phyloP scores from a whole-genome alignment of 2,329 filamentous ascomycete genomes.

The Aureobasidium sp. region DNA sequence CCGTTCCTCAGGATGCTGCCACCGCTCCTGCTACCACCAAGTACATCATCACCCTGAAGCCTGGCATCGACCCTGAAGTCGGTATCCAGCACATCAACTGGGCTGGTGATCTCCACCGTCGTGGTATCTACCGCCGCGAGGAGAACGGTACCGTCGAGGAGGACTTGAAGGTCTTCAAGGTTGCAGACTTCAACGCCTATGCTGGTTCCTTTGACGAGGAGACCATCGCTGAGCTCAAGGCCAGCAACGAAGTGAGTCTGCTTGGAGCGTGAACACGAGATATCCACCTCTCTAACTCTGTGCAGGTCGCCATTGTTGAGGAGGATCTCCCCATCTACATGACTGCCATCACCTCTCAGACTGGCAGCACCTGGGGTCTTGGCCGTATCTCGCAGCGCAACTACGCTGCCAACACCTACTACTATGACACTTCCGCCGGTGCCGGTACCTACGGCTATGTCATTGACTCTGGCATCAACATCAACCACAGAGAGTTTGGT shows the following conservation, averaged over 20 bases:
- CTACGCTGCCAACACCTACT: slow-evolving; percentile 10
- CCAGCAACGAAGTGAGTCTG: slow-evolving; percentile 8
- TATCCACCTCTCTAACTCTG: background rate
- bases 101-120: slow-evolving; percentile 13
- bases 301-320: background rate
- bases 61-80: slow-evolving; percentile 1
- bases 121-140: slow-evolving; percentile 9
- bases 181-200: slow-evolving; percentile 13
- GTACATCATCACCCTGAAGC: slow-evolving; percentile 15
- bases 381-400: slow-evolving; percentile 16
- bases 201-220: slow-evolving; percentile 13
- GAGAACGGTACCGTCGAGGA: slow-evolving; percentile 11
- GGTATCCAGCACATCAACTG: slow-evolving; percentile 11
- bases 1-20: slow-evolving; percentile 3
- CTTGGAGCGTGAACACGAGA: too few relatives aligned
- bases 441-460: slow-evolving; percentile 34
- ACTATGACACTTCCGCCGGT: slow-evolving; percentile 16
- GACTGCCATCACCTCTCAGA: slow-evolving; percentile 14
- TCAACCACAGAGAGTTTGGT: slow-evolving; percentile 25
- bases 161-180: slow-evolving; percentile 3
- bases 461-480: slow-evolving; percentile 27
- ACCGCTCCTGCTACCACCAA: background rate
- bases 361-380: slow-evolving; percentile 18
- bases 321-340: slow-evolving; percentile 14
- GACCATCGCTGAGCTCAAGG: slow-evolving; percentile 13